Conservation (phyloP, 2,329 filamentous ascomycete species). For the Talaromyces sp. region DNA sequence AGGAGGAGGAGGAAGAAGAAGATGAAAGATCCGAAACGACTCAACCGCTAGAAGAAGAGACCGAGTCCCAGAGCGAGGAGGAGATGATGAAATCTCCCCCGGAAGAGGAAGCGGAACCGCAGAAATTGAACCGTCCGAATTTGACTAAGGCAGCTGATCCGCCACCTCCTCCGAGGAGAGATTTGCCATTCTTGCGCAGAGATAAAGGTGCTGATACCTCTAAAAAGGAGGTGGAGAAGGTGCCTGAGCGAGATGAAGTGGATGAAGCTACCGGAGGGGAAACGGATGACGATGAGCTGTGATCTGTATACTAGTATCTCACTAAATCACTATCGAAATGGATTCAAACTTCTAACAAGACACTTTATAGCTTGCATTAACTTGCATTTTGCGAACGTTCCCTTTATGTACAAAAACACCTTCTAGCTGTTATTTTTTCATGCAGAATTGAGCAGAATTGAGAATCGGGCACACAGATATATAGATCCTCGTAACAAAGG, state of each 20-base stretch:
- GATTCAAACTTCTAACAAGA: background rate
- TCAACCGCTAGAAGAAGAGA: slow-evolving; percentile 33
- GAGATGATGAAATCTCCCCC: slow-evolving; percentile 19
- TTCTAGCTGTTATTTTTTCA: slow-evolving; percentile 15
- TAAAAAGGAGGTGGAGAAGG: slow-evolving; percentile 11
- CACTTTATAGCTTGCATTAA: slow-evolving; percentile 14
- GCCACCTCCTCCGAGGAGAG: slow-evolving; percentile 39
- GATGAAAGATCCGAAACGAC: slow-evolving; percentile 31
- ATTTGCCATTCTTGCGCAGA: slow-evolving; percentile 40
- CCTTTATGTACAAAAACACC: slow-evolving; percentile 17
- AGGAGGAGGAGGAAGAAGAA: slow-evolving; percentile 21
- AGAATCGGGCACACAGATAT: slow-evolving; percentile 10
- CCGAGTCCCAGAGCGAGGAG: slow-evolving; percentile 30
- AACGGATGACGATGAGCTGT: slow-evolving; percentile 42
- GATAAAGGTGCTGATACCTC: background rate
- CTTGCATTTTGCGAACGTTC: slow-evolving; percentile 16
- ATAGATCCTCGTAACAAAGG: slow-evolving; percentile 9
- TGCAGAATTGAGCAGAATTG: slow-evolving; percentile 16
- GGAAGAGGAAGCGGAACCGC: background rate
- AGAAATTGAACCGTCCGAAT: slow-evolving; percentile 10
- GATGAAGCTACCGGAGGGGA: slow-evolving; percentile 32
- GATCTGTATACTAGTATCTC: background rate
- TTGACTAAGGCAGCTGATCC: slow-evolving; percentile 20
- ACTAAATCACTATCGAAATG: background rate
- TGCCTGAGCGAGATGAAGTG: slow-evolving; percentile 4